Evolutionary conservation across 768 basidiomycete genomes (phyloP).

Genomic region (Amanita exitialis): DNA sequence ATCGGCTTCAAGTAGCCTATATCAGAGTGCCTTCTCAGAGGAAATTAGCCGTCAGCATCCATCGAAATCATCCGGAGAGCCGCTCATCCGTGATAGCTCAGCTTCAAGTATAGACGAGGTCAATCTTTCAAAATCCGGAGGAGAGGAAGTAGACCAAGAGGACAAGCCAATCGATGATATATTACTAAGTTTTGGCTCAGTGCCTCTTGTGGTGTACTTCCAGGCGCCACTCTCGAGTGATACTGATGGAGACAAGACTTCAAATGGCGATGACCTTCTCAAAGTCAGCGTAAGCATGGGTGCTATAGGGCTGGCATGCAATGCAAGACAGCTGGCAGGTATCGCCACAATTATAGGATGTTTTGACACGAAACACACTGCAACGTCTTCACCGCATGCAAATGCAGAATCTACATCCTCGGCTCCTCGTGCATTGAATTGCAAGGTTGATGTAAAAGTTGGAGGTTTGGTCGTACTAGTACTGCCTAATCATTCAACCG

Average conservation of each 20-base stretch:
- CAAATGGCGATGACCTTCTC: background rate
- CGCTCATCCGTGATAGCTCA: background rate
- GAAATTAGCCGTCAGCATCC: background rate
- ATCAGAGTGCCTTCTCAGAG: constrained; percentile 60
- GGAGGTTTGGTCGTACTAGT: constrained; percentile 39
- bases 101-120: background rate
- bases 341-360: background rate
- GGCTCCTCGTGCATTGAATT: constrained; percentile 7
- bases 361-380: background rate
- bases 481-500: constrained; percentile 22
- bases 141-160: background rate
- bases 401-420: constrained; percentile 2
- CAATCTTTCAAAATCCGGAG: too few species aligned
- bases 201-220: constrained; percentile 50
- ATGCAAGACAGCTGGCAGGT: constrained; percentile 5
- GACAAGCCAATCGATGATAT: constrained; percentile 24
- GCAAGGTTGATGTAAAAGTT: constrained; percentile 9
- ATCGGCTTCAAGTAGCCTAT: constrained; percentile 60
- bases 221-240: constrained; percentile 30
- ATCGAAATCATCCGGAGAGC: background rate
- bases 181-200: constrained; percentile 51
- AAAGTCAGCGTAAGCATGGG: background rate
- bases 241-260: background rate
- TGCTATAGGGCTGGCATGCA: background rate
- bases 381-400: background rate